Evolutionary conservation across 176 grass and related monocot genomes (phyloP).

Genomic region (Eragrostis curvula): DNA sequence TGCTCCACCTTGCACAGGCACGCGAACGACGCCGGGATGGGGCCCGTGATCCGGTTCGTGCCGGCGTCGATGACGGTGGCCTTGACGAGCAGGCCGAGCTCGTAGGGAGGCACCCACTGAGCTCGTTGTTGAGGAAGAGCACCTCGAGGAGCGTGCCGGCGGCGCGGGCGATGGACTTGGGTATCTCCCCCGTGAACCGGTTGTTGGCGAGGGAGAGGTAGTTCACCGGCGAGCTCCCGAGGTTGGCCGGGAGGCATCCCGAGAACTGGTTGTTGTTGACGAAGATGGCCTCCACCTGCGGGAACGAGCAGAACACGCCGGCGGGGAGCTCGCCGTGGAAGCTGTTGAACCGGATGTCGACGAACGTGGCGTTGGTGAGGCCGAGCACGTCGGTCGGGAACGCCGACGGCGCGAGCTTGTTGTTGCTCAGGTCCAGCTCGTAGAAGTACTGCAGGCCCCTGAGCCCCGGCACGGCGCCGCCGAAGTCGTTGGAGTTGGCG

Average conservation of each 20-base stretch:
- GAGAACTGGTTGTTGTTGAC: conserved; percentile 90
- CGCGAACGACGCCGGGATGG: conserved; percentile 77
- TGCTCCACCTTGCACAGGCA: conserved; percentile 80
- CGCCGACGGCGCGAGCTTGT: conserved; percentile 34
- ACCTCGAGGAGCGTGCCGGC: conserved; percentile 67
- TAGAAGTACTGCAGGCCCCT: conserved; percentile 64
- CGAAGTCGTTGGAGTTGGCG: conserved; percentile 86
- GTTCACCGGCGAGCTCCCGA: conserved; percentile 70
- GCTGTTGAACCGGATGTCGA: conserved; percentile 83
- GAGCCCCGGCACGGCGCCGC: conserved; percentile 44
- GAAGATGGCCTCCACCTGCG: conserved; percentile 70
- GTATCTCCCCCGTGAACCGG: conserved; percentile 76
- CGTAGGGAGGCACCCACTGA: conserved; percentile 85
- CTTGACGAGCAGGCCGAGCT: conserved; percentile 75
- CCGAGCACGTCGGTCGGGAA: conserved; percentile 66
- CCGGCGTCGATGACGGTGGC: conserved; percentile 95
- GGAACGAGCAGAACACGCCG: conserved; percentile 55
- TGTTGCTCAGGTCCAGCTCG: conserved; percentile 96
- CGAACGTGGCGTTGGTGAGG: conserved; percentile 68
- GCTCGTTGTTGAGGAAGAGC: conserved; percentile 85
- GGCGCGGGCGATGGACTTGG: conserved; percentile 58
- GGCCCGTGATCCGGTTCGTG: conserved; percentile 72
- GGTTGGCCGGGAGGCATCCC: conserved; percentile 54
- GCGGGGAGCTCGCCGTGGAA: conserved; percentile 52
- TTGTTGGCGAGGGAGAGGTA: conserved; percentile 95